Percentiles rank a stretch among this genome's conserved stretches.
phyloP scores from a whole-genome alignment of 345 rosid genomes.

The Murraya paniculata region DNA sequence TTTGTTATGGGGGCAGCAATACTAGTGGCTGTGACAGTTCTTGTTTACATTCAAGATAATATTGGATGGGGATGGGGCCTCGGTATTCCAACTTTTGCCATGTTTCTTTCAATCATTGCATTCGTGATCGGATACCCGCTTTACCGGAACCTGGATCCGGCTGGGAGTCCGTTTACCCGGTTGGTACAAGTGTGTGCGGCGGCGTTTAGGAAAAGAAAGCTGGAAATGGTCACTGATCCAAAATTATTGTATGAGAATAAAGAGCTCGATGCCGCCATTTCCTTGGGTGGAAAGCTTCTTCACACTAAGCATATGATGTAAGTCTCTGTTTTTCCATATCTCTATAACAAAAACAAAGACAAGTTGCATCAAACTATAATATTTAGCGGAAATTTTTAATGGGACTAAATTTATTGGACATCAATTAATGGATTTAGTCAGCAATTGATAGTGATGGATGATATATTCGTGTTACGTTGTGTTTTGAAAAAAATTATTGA shows the following conservation, averaged over 20 bases:
- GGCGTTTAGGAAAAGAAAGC: slow-evolving; percentile 66
- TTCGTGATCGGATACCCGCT: slow-evolving; percentile 56
- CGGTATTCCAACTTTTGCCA: slow-evolving; percentile 72
- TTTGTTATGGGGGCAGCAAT: slow-evolving; percentile 78
- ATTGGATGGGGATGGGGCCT: slow-evolving; percentile 89
- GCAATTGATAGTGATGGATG: neutral
- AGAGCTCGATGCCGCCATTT: slow-evolving; percentile 73
- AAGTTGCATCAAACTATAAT: neutral
- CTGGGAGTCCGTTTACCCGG: slow-evolving; percentile 91
- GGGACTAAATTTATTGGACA: neutral
- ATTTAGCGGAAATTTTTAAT: too few relatives aligned
- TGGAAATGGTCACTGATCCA: slow-evolving; percentile 34
- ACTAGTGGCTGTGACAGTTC: slow-evolving; percentile 64
- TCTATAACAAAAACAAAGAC: neutral
- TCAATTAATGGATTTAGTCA: neutral
- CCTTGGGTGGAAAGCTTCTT: slow-evolving; percentile 55
- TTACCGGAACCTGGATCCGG: slow-evolving; percentile 74
- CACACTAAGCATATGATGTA: slow-evolving; percentile 68
- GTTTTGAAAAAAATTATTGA: too few relatives aligned
- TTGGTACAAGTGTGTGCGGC: slow-evolving; percentile 68
- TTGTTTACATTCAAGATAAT: slow-evolving; percentile 77
- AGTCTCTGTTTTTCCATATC: neutral
- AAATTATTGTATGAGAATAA: slow-evolving; percentile 50
- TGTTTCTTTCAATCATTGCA: slow-evolving; percentile 60
- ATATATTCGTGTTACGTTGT: neutral